Base-by-base conservation (phyloP, 257 asterid genomes). In the Phtheirospermum japonicum region DNA sequence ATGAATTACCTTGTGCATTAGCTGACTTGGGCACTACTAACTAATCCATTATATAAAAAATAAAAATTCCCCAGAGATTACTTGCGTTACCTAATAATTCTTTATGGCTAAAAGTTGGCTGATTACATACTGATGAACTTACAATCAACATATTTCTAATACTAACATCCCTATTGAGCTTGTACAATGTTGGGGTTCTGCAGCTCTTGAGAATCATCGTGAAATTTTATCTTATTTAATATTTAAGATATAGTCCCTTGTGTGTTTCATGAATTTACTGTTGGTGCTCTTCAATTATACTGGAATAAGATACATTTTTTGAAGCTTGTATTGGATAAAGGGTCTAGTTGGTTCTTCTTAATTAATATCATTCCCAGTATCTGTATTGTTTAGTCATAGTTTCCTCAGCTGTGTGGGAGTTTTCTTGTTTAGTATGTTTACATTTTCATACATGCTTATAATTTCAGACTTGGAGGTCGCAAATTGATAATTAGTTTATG, bases 51-150 rank as follows among this genome's bases (percentile, higher is more conserved):
- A n/a, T n/a, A n/a, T n/a, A n/a, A n/a, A n/a, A n/a, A n/a, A n/a
- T n/a, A n/a, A n/a, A n/a, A n/a, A n/a, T n/a, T n/a, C n/a, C n/a
- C n/a, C n/a, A n/a, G n/a, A n/a, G n/a, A n/a, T n/a, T n/a, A 33
- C 32, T 43, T 46, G 39, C 14, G 1, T 39, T 64, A 2, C 46
- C n/a, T 12, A 20, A 42, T 52, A 45, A 2, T 32, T 43, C 8
- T 13, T 61, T 20, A 59, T 68, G 60, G 55, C 51, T 51, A 61
- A 42, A 30, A 17, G 17, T 33, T 17, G 11, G 11, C 28, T 17
- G 40, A 9, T 13, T 56, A 45, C 43, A 45, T 45, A 43, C 17
- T 54, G 64, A 12, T 70, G 64, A 23, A 45, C 65, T 34, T 20
- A 43, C 42, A 16, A 20, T 61, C 28, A 14, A 42, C 55, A 18